Evolutionary conservation across 805 yeast genomes (phyloP).

Genomic region (Candida koratica): DNA sequence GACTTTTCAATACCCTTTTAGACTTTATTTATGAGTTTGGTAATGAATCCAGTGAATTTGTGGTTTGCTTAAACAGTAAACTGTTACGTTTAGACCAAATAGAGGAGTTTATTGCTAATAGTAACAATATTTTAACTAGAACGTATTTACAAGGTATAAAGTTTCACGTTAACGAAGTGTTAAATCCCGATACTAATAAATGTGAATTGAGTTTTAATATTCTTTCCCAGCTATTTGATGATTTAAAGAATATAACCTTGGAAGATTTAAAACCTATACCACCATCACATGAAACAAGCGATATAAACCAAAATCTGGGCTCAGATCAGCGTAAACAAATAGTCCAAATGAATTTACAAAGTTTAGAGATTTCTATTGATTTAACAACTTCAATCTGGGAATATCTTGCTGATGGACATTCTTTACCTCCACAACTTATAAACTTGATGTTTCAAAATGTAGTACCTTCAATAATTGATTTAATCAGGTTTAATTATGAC

Average conservation of each 20-base stretch:
- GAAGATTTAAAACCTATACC: slow-evolving; percentile 25
- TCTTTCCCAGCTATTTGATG: slow-evolving; percentile 21
- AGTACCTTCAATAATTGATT: slow-evolving; percentile 32
- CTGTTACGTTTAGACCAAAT: slow-evolving; percentile 14
- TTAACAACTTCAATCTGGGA: slow-evolving; percentile 74
- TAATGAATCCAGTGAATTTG: slow-evolving; percentile 54
- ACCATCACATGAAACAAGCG: slow-evolving; percentile 21
- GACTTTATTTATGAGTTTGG: slow-evolving; percentile 60
- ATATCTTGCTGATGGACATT: slow-evolving; percentile 34
- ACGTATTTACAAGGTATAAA: slow-evolving; percentile 40
- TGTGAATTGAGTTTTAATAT: slow-evolving; percentile 19
- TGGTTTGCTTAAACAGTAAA: slow-evolving; percentile 27
- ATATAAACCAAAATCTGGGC: slow-evolving; percentile 24
- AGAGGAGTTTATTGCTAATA: background rate
- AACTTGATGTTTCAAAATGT: slow-evolving; percentile 21
- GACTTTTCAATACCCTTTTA: slow-evolving; percentile 48
- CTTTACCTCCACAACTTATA: slow-evolving; percentile 19
- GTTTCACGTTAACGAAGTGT: slow-evolving; percentile 39
- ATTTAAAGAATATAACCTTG: slow-evolving; percentile 27
- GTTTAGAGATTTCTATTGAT: slow-evolving; percentile 71
- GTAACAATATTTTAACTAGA: slow-evolving; percentile 23
- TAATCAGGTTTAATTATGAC: slow-evolving; percentile 33
- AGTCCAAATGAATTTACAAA: slow-evolving; percentile 53
- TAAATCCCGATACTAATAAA: slow-evolving; percentile 18
- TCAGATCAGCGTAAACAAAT: slow-evolving; percentile 37